Evolutionary conservation across 2,329 filamentous ascomycete genomes (phyloP).

Genomic region (Aspergillus caelatus): DNA sequence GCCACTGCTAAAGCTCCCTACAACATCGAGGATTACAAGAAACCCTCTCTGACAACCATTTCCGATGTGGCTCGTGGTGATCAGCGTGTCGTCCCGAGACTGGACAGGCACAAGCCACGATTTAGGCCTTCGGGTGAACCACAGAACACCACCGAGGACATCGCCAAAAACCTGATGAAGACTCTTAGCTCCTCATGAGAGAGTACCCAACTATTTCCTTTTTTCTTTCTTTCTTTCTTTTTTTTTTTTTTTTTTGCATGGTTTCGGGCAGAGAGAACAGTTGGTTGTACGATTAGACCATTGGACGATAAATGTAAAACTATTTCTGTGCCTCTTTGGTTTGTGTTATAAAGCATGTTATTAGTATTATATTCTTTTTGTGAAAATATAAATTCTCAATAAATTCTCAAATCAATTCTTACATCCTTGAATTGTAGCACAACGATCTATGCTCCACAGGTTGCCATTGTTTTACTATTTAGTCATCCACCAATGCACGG

Average conservation of each 20-base stretch:
- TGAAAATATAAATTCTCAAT: constrained; percentile 4
- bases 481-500: background rate
- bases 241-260: constrained; percentile 10
- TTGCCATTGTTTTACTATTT: background rate
- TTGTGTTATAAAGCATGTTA: constrained; percentile 31
- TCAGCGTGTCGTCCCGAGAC: constrained; percentile 31
- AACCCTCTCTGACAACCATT: constrained; percentile 30
- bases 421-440: background rate
- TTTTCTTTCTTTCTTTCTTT: no score
- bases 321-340: constrained; percentile 26
- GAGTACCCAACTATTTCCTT: constrained; percentile 2
- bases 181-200: constrained; percentile 27
- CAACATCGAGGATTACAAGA: constrained; percentile 38
- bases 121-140: constrained; percentile 14
- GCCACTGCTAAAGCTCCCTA: constrained; percentile 39
- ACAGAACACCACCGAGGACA: constrained; percentile 27
- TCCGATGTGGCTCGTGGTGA: constrained; percentile 29
- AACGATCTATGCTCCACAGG: background rate
- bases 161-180: constrained; percentile 36
- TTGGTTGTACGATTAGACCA: constrained; percentile 39
- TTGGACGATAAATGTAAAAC: constrained; percentile 32
- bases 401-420: background rate
- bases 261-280: constrained; percentile 14
- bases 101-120: constrained; percentile 33
- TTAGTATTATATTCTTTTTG: constrained; percentile 7